These are phyloP conservation scores for Protomyces gravidus DNA, from an alignment of 1,139 yeast species.

Conservation along the genomic window DNA sequence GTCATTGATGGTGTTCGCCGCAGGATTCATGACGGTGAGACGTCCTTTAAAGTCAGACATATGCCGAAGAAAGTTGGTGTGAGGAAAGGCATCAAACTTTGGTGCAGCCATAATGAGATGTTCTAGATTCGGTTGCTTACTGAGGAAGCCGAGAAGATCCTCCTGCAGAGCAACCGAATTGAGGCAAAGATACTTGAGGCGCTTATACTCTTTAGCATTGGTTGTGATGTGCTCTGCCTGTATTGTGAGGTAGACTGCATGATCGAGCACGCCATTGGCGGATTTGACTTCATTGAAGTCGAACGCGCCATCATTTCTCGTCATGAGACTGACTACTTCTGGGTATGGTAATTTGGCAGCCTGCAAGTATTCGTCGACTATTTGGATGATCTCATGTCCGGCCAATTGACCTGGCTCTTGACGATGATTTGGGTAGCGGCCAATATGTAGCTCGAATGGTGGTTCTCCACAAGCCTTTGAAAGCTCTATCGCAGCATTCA, in stretches of 20 bases:
- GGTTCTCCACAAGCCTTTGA: background rate
- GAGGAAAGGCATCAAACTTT: background rate
- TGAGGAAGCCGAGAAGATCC: background rate
- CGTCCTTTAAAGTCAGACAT: background rate
- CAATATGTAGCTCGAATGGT: background rate
- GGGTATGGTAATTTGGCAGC: too few relatives aligned
- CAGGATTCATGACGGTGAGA: background rate
- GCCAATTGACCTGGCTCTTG: too few relatives aligned
- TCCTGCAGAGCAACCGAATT: background rate
- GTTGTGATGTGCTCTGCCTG: too few relatives aligned
- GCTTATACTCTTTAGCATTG: too few relatives aligned
- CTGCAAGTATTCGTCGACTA: too few relatives aligned
- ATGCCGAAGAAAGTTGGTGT: background rate
- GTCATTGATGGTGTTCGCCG: conserved; percentile 2
- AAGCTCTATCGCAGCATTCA: background rate
- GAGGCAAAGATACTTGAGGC: background rate
- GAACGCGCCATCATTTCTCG: too few relatives aligned
- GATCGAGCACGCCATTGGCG: too few relatives aligned
- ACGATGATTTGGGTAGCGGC: background rate
- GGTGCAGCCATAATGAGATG: background rate
- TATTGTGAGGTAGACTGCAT: too few relatives aligned
- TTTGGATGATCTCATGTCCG: too few relatives aligned
- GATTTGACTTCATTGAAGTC: too few relatives aligned
- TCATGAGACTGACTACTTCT: too few relatives aligned
- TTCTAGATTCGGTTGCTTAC: background rate